Evolutionary conservation across 2,329 filamentous ascomycete genomes (phyloP).

Genomic region (Dactylellina haptotyla): DNA sequence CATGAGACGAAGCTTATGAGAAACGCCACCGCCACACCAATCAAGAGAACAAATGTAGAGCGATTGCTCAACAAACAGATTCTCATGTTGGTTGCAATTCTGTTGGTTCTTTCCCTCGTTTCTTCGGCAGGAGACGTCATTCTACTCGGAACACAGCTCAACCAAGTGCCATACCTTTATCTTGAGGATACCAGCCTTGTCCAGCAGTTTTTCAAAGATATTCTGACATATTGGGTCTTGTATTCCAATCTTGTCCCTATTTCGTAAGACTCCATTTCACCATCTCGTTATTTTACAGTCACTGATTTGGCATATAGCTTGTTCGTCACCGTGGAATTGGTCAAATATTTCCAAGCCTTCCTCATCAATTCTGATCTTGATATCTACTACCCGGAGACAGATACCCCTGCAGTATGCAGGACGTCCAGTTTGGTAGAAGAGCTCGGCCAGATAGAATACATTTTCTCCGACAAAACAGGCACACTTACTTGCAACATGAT

Average conservation of each 20-base stretch:
- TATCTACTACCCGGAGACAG: conserved; percentile 95
- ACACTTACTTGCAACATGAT: conserved; percentile 98
- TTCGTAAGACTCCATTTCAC: conserved; percentile 64
- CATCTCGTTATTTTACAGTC: conserved; percentile 7
- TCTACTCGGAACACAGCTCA: conserved; percentile 66
- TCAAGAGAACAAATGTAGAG: conserved; percentile 97
- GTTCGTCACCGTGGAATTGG: conserved; percentile 95
- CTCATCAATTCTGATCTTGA: conserved; percentile 97
- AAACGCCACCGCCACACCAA: conserved; percentile 94
- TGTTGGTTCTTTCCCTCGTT: conserved; percentile 84
- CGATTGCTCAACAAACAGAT: conserved; percentile 93
- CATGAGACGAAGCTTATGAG: conserved; percentile 99
- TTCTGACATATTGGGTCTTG: conserved; percentile 98
- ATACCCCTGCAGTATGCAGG: conserved; percentile 93
- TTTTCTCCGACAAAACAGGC: conserved; percentile 98
- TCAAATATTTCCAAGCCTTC: conserved; percentile 98
- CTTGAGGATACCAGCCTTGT: conserved; percentile 74
- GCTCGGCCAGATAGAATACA: conserved; percentile 96
- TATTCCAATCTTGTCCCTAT: conserved; percentile 97
- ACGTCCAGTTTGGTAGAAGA: conserved; percentile 98
- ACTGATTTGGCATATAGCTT: conserved; percentile 64
- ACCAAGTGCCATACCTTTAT: conserved; percentile 77
- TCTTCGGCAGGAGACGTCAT: conserved; percentile 92
- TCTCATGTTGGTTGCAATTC: conserved; percentile 84
- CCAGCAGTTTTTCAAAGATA: conserved; percentile 87